Base-by-base conservation (phyloP, 1,139 yeast genomes). In the Yamadazyma spencermartinsiae region DNA sequence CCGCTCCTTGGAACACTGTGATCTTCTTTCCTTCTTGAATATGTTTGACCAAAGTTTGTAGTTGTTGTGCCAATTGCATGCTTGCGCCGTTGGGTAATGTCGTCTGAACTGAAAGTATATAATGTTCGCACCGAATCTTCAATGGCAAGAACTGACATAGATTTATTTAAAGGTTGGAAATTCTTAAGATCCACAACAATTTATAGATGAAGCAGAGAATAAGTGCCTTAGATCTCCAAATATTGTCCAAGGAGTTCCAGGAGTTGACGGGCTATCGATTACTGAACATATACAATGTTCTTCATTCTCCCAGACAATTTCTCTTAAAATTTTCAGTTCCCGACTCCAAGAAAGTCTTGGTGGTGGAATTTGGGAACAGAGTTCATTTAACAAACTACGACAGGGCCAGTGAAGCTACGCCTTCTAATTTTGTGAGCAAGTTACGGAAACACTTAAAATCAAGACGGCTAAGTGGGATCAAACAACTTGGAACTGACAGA, bases 301-400 rank as follows among this genome's bases (percentile, higher is more conserved):
- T 84, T 18, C 76, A 82, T 33, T 84, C 89, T 4, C 72, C 76
- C 10, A 76, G 89, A 40, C 90, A 87, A 43, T 89, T 83, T 54
- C 62, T 89, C 40, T 66, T 92, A 51, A 89, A 87, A 57, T 90
- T 92, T 55, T 80, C 88, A 31, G 65, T 82, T 27, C 95, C 96
- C 0, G 95, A 88, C 49, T 82, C 89, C 10, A 90, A 89, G 60
- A 74, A 80, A 45, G 77, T 76, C 35, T 62, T 90, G 21, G 80
- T 90, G 5, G 71, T 90, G 12, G 97, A 92, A 54, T 87, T 94
- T 39, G 98, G 98, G 0, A 82, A 85, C 56, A 80, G 89, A 46
- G 65, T 85, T 15, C 94, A 90, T 58, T 54, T 81, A 43, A 86
- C 97, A 0, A 86, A 82, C 23, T 92, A 79, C 54, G 87, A 86